Percentiles rank a stretch among this genome's conserved stretches.
Evolutionary conservation across 352 stramenopile genomes (phyloP).

Genomic region (Phytophthora uliginosa): DNA sequence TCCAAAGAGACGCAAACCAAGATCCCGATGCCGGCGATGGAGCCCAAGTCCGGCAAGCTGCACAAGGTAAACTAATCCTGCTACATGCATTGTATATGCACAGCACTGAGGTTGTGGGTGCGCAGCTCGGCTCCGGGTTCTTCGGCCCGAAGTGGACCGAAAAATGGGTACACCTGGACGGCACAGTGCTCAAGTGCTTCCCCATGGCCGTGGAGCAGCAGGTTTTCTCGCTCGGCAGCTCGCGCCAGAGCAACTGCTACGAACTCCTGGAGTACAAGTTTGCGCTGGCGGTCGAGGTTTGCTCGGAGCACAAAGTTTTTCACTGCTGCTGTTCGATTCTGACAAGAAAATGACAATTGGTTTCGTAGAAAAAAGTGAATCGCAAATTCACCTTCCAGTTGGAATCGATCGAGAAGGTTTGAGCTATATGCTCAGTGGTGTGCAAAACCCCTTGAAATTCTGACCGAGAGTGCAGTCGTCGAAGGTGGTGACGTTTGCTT

Average conservation of each 20-base stretch:
- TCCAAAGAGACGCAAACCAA: conserved; percentile 18
- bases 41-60: conserved; percentile 77
- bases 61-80: conserved; percentile 50
- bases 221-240: conserved; percentile 67
- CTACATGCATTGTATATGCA: not conserved
- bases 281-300: conserved; percentile 52
- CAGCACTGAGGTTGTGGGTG: not conserved
- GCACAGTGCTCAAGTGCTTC: conserved; percentile 78
- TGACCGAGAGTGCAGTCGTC: conserved; percentile 31
- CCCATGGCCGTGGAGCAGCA: conserved; percentile 70
- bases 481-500: conserved; percentile 74
- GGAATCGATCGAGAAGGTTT: conserved; percentile 59
- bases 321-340: not conserved
- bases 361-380: conserved; percentile 60
- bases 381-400: conserved; percentile 79
- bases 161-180: conserved; percentile 85
- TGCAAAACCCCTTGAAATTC: not conserved
- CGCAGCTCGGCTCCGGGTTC: conserved; percentile 60
- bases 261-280: conserved; percentile 65
- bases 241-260: conserved; percentile 55
- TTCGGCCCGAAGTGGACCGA: conserved; percentile 84
- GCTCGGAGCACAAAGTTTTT: not conserved
- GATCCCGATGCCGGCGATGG: conserved; percentile 39
- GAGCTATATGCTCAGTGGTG: not conserved
- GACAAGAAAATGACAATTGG: not conserved